Evolutionary conservation across 2,329 filamentous ascomycete genomes (phyloP).

Genomic region (Calonectria honghensis): DNA sequence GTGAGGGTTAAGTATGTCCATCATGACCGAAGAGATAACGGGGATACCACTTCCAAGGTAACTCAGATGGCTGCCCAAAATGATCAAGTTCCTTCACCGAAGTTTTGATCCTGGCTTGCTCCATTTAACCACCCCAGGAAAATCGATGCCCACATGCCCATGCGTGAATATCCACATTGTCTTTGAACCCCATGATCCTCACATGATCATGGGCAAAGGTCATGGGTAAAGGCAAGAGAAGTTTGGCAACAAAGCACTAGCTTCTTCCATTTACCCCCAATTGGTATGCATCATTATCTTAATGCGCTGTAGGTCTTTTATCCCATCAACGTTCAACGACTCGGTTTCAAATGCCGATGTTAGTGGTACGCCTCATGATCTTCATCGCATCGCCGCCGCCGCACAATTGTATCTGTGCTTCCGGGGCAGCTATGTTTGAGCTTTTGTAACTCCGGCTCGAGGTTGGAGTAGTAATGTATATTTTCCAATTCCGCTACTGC

Average conservation of each 20-base stretch:
- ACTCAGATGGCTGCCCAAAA: conserved; percentile 10
- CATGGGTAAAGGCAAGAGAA: not conserved
- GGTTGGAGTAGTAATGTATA: too few species aligned
- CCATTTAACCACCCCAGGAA: conserved; percentile 26
- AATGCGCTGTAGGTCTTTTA: not conserved
- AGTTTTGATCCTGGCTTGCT: conserved; percentile 14
- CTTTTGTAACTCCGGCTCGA: not conserved
- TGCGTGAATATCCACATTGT: not conserved
- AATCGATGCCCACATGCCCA: conserved; percentile 17
- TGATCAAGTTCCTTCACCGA: conserved; percentile 19
- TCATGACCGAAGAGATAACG: not conserved
- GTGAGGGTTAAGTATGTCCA: conserved; percentile 10
- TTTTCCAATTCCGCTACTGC: too few species aligned
- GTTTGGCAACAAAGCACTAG: not conserved
- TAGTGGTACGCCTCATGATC: not conserved
- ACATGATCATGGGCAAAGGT: not conserved
- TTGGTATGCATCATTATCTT: not conserved
- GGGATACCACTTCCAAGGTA: conserved; percentile 19
- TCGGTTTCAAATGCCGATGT: not conserved
- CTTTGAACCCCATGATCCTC: not conserved
- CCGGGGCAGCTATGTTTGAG: not conserved
- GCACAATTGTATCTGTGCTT: not conserved
- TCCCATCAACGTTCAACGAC: not conserved
- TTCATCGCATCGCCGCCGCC: not conserved
- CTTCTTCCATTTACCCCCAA: not conserved